Conservation (phyloP, 1,139 yeast species). For the Torulaspora pretoriensis region DNA sequence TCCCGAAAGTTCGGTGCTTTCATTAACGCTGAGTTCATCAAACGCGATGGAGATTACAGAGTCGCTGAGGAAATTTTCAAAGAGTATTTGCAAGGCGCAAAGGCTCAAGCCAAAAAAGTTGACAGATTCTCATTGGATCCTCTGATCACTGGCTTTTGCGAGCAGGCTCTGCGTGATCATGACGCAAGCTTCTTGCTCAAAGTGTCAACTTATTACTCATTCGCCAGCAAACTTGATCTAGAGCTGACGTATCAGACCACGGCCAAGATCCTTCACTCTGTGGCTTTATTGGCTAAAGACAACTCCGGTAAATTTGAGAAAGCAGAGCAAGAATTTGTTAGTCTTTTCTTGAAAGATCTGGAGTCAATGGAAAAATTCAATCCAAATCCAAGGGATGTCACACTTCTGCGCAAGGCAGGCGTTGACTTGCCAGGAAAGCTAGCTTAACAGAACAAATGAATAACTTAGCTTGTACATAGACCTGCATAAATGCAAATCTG, state of each 20-base stretch:
- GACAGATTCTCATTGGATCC: slow-evolving; percentile 21
- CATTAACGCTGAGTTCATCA: slow-evolving; percentile 27
- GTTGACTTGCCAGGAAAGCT: slow-evolving; percentile 7
- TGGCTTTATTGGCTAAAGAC: slow-evolving; percentile 15
- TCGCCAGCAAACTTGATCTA: slow-evolving; percentile 11
- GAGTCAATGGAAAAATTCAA: slow-evolving; percentile 14
- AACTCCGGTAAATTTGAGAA: slow-evolving; percentile 14
- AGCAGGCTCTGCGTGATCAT: slow-evolving; percentile 12
- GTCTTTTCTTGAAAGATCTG: slow-evolving; percentile 16
- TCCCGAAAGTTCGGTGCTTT: slow-evolving; percentile 22
- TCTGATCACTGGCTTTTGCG: slow-evolving; percentile 23
- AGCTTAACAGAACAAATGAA: slow-evolving; percentile 1
- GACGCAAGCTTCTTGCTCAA: slow-evolving; percentile 16
- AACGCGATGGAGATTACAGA: slow-evolving; percentile 20
- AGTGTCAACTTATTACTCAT: slow-evolving; percentile 11
- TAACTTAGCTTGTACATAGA: slow-evolving; percentile 8
- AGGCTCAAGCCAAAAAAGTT: slow-evolving; percentile 11
- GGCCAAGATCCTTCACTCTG: slow-evolving; percentile 17
- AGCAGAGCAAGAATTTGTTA: slow-evolving; percentile 13
- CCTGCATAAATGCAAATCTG: slow-evolving; percentile 3
- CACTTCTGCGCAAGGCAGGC: slow-evolving; percentile 12
- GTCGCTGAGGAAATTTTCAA: slow-evolving; percentile 29
- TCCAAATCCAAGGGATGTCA: slow-evolving; percentile 17
- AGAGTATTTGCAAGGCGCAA: slow-evolving; percentile 15
- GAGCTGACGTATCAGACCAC: slow-evolving; percentile 13